Percentiles rank a stretch among this genome's conserved stretches.
phyloP scores from a whole-genome alignment of 176 grass and related monocot genomes.

The Eremochloa ophiuroides region DNA sequence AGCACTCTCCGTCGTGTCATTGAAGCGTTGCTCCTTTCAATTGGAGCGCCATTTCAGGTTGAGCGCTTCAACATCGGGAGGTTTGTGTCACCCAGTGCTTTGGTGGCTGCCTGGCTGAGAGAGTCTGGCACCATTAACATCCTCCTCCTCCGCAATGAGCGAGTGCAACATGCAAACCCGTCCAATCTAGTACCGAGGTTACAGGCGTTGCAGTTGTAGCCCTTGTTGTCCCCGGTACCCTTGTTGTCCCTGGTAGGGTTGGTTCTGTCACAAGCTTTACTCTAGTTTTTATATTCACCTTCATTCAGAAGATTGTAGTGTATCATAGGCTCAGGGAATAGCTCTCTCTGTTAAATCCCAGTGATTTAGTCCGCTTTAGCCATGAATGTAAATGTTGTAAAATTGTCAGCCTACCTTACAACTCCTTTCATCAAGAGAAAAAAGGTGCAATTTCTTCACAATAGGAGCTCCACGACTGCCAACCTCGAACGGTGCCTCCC shows the following conservation, averaged over 20 bases:
- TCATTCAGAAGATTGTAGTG: constrained; percentile 39
- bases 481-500: background rate
- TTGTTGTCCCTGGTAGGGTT: background rate
- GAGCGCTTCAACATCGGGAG: constrained; percentile 85
- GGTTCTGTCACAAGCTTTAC: background rate
- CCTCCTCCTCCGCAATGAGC: constrained; percentile 67
- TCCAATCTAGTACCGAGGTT: constrained; percentile 56
- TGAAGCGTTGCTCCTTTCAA: constrained; percentile 57
- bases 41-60: constrained; percentile 83
- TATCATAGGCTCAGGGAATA: constrained; percentile 37
- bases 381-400: constrained; percentile 35
- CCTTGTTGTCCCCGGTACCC: background rate
- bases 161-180: constrained; percentile 16
- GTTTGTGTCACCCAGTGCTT: constrained; percentile 78
- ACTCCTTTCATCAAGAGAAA: background rate
- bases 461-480: background rate
- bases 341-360: constrained; percentile 6
- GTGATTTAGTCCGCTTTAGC: constrained; percentile 5
- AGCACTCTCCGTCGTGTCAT: constrained; percentile 76
- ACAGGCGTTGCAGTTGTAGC: constrained; percentile 74
- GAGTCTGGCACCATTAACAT: constrained; percentile 59
- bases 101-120: constrained; percentile 82
- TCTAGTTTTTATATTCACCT: background rate
- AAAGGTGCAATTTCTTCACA: background rate
- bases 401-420: constrained; percentile 28